Base-by-base conservation (phyloP, 2,329 filamentous ascomycete species). In the Neospermospora avenae region DNA sequence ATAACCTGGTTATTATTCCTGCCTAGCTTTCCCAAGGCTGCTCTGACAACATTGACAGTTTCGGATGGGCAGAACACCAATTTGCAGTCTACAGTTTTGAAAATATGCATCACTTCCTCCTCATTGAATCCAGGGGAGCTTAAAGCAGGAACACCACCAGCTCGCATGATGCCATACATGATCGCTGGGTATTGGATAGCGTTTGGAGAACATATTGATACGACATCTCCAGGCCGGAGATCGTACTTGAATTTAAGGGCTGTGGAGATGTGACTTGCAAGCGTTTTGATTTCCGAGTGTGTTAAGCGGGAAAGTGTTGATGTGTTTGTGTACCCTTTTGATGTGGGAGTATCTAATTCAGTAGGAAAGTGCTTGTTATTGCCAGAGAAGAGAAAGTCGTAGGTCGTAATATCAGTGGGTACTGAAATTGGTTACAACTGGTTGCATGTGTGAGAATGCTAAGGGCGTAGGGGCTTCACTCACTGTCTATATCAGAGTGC, bases 101-200 rank as follows among this genome's bases (percentile, higher is more conserved):
- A 74, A 2, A 83, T 84, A 70, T 87, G 86, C 1, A 79, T 80
- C 81, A 88, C 86, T 64, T 89, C 86, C 46, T 88, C 85, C 20
- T 82, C 77, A 51, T 82, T 86, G 70, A 88, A 88, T 0, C 83
- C 85, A 0, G 85, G 85, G 8, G 80, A 83, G 0, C 84, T 84
- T 24, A 56, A 42, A 22, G 59, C 48, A 14, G 59, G 44, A 41
- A 63, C 16, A 34, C 56, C 37, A 20, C 78, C 74, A 69, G 77
- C 66, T 72, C 75, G 77, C 13, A 85, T 73, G 2, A 79, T 78
- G 0, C 80, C 80, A 62, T 83, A 79, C 75, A 86, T 81, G 8
- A 81, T 82, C 6, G 86, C 80, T 0, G 84, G 84, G 66, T 86
- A 87, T 83, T 83, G 87, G 54, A 88, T 81, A 5, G 81, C 84